These are phyloP conservation scores for Chytriomyces sp. DNA, from an alignment of 192 early-diverging fungal genomes.

Conservation along the genomic window DNA sequence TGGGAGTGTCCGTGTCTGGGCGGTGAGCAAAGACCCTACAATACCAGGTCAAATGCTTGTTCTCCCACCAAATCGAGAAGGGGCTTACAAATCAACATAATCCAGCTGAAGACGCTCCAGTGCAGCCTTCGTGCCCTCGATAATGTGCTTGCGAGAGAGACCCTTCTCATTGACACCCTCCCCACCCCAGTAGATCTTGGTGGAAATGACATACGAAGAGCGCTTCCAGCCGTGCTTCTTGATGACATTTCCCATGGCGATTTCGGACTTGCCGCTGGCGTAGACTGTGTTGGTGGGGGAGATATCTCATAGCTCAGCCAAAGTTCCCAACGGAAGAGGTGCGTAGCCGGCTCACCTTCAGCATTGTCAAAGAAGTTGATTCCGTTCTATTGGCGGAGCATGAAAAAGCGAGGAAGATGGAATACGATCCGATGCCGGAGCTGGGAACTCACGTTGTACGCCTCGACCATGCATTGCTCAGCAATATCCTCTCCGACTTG, in stretches of 20 bases:
- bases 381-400: slow-evolving; percentile 59
- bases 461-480: slow-evolving; percentile 16
- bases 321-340: background rate
- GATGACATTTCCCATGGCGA: slow-evolving; percentile 76
- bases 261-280: slow-evolving; percentile 67
- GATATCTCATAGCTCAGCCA: background rate
- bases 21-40: slow-evolving; percentile 75
- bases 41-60: slow-evolving; percentile 35
- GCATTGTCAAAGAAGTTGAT: slow-evolving; percentile 76
- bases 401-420: slow-evolving; percentile 52
- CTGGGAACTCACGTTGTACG: slow-evolving; percentile 13
- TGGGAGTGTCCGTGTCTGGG: slow-evolving; percentile 74
- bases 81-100: slow-evolving; percentile 51
- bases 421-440: background rate
- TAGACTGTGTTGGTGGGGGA: slow-evolving; percentile 7
- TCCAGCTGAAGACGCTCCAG: slow-evolving; percentile 70
- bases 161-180: slow-evolving; percentile 78
- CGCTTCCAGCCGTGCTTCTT: slow-evolving; percentile 73
- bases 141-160: slow-evolving; percentile 79
- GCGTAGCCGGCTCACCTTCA: background rate
- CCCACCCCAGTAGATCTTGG: slow-evolving; percentile 69
- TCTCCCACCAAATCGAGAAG: background rate
- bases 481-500: slow-evolving; percentile 32
- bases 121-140: slow-evolving; percentile 75
- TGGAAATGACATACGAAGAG: slow-evolving; percentile 76